Percentiles rank a stretch among this genome's conserved stretches.
These are phyloP conservation scores for Lactarius indigo DNA, from an alignment of 768 basidiomycete genomes.

Conservation along the genomic window DNA sequence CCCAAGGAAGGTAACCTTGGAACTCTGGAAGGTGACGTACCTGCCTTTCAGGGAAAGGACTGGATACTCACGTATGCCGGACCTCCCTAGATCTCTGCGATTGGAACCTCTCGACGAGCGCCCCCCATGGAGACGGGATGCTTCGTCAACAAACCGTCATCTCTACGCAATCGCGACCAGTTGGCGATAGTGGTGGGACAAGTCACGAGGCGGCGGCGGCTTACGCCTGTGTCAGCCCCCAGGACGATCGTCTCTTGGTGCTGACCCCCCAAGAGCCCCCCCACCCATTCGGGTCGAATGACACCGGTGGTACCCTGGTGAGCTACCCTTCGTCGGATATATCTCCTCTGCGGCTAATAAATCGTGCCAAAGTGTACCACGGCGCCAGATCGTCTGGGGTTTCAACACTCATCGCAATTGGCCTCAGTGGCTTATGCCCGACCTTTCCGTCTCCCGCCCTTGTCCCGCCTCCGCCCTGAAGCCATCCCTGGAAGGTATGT, in stretches of 20 bases:
- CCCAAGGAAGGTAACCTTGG: not conserved
- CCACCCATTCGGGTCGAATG: not conserved
- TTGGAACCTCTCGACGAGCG: not conserved
- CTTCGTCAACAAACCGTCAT: not conserved
- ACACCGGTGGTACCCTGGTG: not conserved
- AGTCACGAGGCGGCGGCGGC: not conserved
- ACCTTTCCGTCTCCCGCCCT: not conserved
- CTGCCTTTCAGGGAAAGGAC: not conserved
- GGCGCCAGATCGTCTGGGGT: not conserved
- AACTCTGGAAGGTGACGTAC: not conserved
- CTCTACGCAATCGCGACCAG: not conserved
- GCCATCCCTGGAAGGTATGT: not conserved
- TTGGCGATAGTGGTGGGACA: not conserved
- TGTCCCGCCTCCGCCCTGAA: not conserved
- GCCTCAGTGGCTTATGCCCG: not conserved
- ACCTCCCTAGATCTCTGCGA: not conserved
- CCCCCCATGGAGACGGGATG: not conserved
- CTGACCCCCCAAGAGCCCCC: not conserved
- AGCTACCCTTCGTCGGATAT: not conserved
- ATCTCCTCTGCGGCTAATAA: not conserved
- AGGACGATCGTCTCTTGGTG: not conserved
- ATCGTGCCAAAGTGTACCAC: not conserved
- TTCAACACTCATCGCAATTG: not conserved
- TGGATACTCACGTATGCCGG: not conserved
- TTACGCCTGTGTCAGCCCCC: not conserved